Evolutionary conservation across 345 rosid species (phyloP).

Genomic region (Pugionium cornutum): DNA sequence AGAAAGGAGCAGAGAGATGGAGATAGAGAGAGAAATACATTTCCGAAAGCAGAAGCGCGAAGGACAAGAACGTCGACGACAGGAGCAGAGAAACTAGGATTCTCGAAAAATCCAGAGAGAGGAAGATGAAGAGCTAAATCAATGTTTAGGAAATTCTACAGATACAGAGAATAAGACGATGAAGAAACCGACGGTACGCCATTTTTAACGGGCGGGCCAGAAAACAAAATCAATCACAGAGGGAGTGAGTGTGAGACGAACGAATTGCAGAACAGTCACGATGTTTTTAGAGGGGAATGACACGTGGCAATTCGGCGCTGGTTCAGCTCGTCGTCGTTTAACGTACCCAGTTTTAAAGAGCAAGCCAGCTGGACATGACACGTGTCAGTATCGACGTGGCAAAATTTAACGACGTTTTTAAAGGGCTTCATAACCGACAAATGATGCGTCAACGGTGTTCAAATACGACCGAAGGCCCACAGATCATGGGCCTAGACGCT

Average conservation of each 20-base stretch:
- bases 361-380: constrained; percentile 19
- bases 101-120: constrained; percentile 19
- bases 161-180: constrained; percentile 27
- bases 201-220: constrained; percentile 38
- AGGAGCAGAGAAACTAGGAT: constrained; percentile 22
- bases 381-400: not conserved
- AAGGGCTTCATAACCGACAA: not conserved
- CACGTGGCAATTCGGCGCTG: constrained; percentile 30
- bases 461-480: constrained; percentile 19
- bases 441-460: constrained; percentile 15
- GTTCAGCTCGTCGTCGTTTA: constrained; percentile 22
- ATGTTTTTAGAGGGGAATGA: constrained; percentile 4
- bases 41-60: constrained; percentile 18
- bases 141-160: constrained; percentile 9
- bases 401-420: not conserved
- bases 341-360: constrained; percentile 26
- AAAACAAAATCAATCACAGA: constrained; percentile 11
- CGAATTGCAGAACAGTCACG: constrained; percentile 20
- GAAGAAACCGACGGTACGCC: constrained; percentile 36
- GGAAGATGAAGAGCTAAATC: constrained; percentile 10
- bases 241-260: constrained; percentile 20
- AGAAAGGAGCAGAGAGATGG: not conserved
- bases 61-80: constrained; percentile 20
- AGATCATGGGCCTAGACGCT: constrained; percentile 16
- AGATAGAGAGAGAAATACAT: constrained; percentile 30